Base-by-base conservation (phyloP, 441 rosid genomes). In the Erodium chrysanthum region DNA sequence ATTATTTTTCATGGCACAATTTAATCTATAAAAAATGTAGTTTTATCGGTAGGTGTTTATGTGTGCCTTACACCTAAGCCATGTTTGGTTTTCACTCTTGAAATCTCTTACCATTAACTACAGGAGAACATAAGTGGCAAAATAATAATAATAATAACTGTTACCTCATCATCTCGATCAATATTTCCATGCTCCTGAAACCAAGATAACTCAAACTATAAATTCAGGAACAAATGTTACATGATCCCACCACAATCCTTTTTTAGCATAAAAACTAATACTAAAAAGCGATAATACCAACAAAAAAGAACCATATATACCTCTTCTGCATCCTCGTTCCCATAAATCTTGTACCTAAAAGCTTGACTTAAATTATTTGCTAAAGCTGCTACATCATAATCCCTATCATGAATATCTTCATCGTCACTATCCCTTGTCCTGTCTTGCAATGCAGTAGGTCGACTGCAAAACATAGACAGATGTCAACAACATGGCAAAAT, bases 361-460 rank as follows among this genome's bases (percentile, higher is more conserved):
- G 94, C 92, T 80, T 95, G 96, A 73, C 82, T 94, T 77, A 95
- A 76, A 74, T 90, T 87, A 79, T 90, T 91, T 1, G 97, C 96
- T 65, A 95, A 84, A 76, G 91, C 89, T 42, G 97, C 96, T 74
- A 95, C 96, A 84, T 95, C 97, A 77, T 87, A 95, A 74, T 95
- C 97, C 71, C 90, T 85, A 76, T 91, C 97, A 58, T 85, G 93
- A 76, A 83, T 77, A 66, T 91, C 97, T 73, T 95, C 97, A 52
- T 91, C 97, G 42, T 91, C 97, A 60, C 97, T 91, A 66, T 95
- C 99, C 73, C 86, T 84, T 8, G 86, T 82, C 83, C 97, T 88
- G 71, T 91, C 99, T 65, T 89, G 99, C 79, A 94, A 69, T 35
- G 96, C 85, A 33, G 95, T 88, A 25, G 99, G 99, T 11, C 97